These are phyloP conservation scores for Quercus suber DNA, from an alignment of 306 rosid genomes.

Conservation along the genomic window DNA sequence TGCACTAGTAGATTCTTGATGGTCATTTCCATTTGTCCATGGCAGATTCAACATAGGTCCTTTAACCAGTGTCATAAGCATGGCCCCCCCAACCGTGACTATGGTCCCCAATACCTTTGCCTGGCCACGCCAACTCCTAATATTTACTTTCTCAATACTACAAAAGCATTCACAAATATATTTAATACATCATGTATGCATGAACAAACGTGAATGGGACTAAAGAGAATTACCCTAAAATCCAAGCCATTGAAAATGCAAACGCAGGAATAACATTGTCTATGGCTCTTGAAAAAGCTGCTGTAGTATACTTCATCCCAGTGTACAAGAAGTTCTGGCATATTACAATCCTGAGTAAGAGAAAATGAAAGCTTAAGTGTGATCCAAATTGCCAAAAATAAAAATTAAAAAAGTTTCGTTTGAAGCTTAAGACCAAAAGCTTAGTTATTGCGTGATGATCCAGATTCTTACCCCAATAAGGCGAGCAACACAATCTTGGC, in stretches of 20 bases:
- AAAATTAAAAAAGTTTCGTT: not conserved
- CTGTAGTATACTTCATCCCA: constrained; percentile 56
- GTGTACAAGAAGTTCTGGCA: constrained; percentile 53
- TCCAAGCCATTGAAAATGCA: constrained; percentile 61
- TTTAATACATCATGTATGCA: not conserved
- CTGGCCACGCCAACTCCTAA: constrained; percentile 31
- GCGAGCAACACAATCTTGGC: constrained; percentile 34
- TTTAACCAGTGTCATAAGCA: constrained; percentile 39
- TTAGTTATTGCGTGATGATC: not conserved
- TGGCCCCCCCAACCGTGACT: constrained; percentile 54
- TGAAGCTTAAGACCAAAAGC: not conserved
- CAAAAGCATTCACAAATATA: not conserved
- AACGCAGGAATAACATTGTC: constrained; percentile 56
- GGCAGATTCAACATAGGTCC: constrained; percentile 40
- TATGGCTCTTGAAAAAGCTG: constrained; percentile 53
- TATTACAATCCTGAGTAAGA: constrained; percentile 42
- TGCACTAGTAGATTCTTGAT: constrained; percentile 14
- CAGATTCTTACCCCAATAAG: constrained; percentile 34
- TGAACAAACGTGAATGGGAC: not conserved
- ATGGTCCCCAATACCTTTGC: constrained; percentile 44
- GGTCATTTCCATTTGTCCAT: constrained; percentile 24
- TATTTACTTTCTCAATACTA: constrained; percentile 49
- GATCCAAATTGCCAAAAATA: not conserved
- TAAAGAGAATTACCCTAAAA: constrained; percentile 12
- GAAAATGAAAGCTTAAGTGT: not conserved